phyloP scores from a whole-genome alignment of 129 eudicot species.

The Scalesia atractyloides region DNA sequence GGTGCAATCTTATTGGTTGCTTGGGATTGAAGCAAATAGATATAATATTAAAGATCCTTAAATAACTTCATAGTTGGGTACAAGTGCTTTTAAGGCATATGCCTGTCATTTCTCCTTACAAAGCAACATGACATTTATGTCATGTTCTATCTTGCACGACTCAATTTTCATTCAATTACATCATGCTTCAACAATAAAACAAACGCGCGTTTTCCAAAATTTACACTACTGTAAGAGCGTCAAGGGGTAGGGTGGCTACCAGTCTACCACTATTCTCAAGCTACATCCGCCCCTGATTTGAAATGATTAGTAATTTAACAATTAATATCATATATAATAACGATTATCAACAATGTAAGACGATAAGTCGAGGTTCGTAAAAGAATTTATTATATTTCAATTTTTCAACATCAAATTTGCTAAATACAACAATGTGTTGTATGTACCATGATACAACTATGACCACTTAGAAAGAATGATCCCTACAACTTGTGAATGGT shows the following conservation, averaged over 20 bases:
- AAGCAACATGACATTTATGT: slow-evolving; percentile 16
- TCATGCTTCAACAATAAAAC: slow-evolving; percentile 21
- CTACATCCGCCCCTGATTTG: too few species aligned
- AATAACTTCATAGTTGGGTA: slow-evolving; percentile 16
- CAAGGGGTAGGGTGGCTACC: too few species aligned
- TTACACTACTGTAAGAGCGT: too few species aligned
- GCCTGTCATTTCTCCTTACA: slow-evolving; percentile 8
- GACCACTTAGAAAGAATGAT: slow-evolving; percentile 27
- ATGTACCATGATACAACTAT: slow-evolving; percentile 26
- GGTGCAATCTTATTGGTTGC: slow-evolving; percentile 7
- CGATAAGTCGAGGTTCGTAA: neutral
- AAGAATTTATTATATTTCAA: slow-evolving; percentile 16
- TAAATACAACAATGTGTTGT: slow-evolving; percentile 17
- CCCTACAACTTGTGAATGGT: slow-evolving; percentile 26
- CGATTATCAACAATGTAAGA: neutral
- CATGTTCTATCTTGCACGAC: slow-evolving; percentile 23
- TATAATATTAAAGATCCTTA: too few species aligned
- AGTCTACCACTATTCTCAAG: too few species aligned
- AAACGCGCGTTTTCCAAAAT: neutral
- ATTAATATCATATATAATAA: too few species aligned
- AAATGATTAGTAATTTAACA: too few species aligned
- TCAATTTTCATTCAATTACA: slow-evolving; percentile 11
- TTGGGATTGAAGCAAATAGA: slow-evolving; percentile 7
- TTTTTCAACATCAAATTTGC: neutral
- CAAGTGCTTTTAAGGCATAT: slow-evolving; percentile 17